Evolutionary conservation across 345 rosid species (phyloP), one percentile per base, ranked within the genome.

Genomic region (Eucalyptus erythrocorys): DNA sequence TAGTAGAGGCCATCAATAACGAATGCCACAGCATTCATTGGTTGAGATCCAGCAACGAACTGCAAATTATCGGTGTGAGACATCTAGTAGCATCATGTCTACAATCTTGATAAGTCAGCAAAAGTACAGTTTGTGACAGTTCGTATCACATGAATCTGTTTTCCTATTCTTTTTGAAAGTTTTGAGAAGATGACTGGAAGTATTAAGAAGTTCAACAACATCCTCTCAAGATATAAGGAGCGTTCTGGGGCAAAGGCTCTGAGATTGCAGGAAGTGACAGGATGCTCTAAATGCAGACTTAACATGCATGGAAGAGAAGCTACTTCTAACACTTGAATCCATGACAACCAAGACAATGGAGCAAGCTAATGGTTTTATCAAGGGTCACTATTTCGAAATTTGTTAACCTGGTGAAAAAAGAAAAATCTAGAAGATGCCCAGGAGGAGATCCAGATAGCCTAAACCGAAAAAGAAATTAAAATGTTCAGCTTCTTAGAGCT

Each of bases 41-140:
- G 99, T 90, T 96, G 99, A 82, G 99, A 93, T 90, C 97, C 96
- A 86, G 99, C 99, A 89, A 98, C 98, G 91, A 98, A 98, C 99
- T 98, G 90, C 76, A 57, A 85, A 24, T 32, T 53, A 85, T 32
- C 61, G 5, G 3, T 4, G 3, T 76, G 84, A 76, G 47, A 40
- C 47, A 76, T 40, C 84, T 76, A 11, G 84, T 26, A 76, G 30
- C 84, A 76, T 76, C 84, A 76, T 76, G 84, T 40, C 30, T 76
- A 76, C 84, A 6, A 76, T 21, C 27, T 76, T 42, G 30, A 76
- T 37, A 76, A 76, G 84, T 76, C 84, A 11, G 30, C 30, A 40
- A 40, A 76, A 37, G 82, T 47, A 40, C 84, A 40, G 47, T 76
- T 40, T 76, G 9, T 26, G 47, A 37, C 82, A 1, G 47, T 40